Base-by-base conservation (phyloP, 1,284 basidiomycete species). In the Pisolithus thermaeus region DNA sequence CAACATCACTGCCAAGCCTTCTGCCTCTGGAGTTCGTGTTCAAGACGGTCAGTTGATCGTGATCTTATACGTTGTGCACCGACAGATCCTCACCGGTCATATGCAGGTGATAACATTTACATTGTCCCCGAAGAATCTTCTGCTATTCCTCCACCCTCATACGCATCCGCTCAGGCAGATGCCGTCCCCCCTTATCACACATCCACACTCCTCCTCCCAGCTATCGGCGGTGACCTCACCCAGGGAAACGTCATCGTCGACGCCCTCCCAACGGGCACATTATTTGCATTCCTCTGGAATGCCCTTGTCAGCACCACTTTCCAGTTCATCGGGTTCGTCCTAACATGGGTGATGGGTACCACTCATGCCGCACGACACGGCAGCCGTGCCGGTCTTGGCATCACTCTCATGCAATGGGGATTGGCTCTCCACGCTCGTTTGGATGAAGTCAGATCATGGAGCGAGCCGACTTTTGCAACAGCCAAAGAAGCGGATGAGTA, bases 121-220 rank as follows among this genome's bases (percentile, higher is more conserved):
- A 73, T 84, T 61, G 83, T 84, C 51, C 92, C 88, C 9, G 92
- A 95, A 69, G 87, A 92, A 47, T 70, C 80, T 6, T 80, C 85
- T 57, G 83, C 88, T 56, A 88, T 93, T 53, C 83, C 87, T 0
- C 92, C 94, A 4, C 94, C 94, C 14, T 83, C 86, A 4, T 99
- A 99, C 69, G 87, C 92, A 42, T 77, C 84, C 32, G 96, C 97
- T 4, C 87, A 97, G 59, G 87, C 92, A 9, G 96, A 99, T 68
- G 84, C 93, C 12, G 94, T 95, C 2, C 96, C 96, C 2, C 91
- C 95, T 0, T 99, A 99, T 69, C 98, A 95, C 87, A 97, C 98
- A 65, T 97, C 93, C 6, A 96, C 94, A 1, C 84, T 98, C 23
- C 90, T 97, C 59, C 84, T 87, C 23, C 87, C 88, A 14, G 68